These are phyloP conservation scores for Cicer yamashitae DNA, from an alignment of 306 rosid species.

Conservation along the genomic window DNA sequence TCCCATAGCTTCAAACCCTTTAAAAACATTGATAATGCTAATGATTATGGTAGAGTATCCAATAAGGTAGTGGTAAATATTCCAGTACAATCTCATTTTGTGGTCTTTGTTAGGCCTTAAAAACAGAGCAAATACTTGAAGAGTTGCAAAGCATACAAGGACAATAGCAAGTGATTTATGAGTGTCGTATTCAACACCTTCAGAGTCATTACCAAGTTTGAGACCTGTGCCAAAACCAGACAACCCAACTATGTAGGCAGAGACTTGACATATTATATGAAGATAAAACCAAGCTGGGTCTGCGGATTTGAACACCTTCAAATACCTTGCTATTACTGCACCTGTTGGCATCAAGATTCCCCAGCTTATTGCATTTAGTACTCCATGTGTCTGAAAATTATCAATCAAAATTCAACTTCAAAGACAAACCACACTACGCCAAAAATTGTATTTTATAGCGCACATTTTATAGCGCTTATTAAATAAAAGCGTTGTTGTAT, in stretches of 20 bases:
- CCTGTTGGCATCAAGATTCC: conserved; percentile 79
- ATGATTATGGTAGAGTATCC: conserved; percentile 74
- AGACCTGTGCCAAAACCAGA: conserved; percentile 86
- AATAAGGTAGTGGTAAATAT: conserved; percentile 61
- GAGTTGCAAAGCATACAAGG: conserved; percentile 74
- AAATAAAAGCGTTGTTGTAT: too few species aligned
- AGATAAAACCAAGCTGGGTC: conserved; percentile 96
- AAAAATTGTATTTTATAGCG: too few species aligned
- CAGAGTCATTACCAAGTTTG: conserved; percentile 70
- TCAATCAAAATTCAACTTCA: not conserved
- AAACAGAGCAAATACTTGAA: conserved; percentile 93
- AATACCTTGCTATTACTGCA: conserved; percentile 74
- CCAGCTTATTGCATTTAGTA: conserved; percentile 80
- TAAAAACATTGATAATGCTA: conserved; percentile 63
- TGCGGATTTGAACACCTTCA: conserved; percentile 78
- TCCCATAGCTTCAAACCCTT: conserved; percentile 66
- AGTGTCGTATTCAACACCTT: conserved; percentile 42
- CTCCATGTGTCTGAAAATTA: conserved; percentile 70
- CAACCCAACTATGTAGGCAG: conserved; percentile 81
- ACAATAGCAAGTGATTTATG: conserved; percentile 69
- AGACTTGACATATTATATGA: conserved; percentile 77
- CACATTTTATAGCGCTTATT: too few species aligned
- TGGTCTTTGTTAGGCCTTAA: conserved; percentile 90
- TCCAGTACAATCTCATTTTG: conserved; percentile 82
- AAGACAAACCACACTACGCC: too few species aligned